These are phyloP conservation scores for Thielaviopsis musarum DNA, from an alignment of 2,329 filamentous ascomycete genomes.

Conservation along the genomic window DNA sequence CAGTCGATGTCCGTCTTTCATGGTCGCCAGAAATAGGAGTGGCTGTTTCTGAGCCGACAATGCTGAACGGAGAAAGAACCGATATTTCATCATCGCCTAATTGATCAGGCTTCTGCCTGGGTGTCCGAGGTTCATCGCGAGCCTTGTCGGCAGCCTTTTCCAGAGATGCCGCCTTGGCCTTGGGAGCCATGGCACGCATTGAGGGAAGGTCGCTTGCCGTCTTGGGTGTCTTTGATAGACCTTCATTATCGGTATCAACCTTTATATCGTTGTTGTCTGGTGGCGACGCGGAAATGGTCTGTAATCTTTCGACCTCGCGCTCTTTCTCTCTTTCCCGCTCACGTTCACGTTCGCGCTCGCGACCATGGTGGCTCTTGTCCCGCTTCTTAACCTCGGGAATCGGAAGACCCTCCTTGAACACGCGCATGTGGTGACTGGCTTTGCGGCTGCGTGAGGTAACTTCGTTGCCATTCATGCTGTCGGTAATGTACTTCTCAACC, in stretches of 20 bases:
- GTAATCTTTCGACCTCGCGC: not conserved
- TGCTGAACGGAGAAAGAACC: conserved; percentile 8
- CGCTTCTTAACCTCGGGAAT: conserved; percentile 39
- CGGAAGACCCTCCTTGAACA: conserved; percentile 48
- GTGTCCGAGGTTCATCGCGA: not conserved
- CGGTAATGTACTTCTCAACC: conserved; percentile 48
- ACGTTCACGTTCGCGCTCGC: conserved; percentile 12
- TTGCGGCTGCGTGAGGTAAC: conserved; percentile 47
- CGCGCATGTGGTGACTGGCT: conserved; percentile 47
- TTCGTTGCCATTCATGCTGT: conserved; percentile 43
- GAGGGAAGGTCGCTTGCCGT: not conserved
- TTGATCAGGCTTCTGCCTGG: conserved; percentile 1
- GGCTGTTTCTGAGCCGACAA: conserved; percentile 2
- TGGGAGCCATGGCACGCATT: not conserved
- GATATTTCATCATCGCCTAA: conserved; percentile 2
- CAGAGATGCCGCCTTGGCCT: not conserved
- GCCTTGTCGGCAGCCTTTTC: not conserved
- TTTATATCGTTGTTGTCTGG: not conserved
- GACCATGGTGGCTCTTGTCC: conserved; percentile 20
- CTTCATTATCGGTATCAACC: not conserved
- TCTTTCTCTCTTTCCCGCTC: conserved; percentile 6
- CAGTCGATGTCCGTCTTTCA: conserved; percentile 22
- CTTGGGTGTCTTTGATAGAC: conserved; percentile 7
- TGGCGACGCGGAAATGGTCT: conserved; percentile 5
- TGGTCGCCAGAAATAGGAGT: conserved; percentile 5